Base-by-base conservation (phyloP, 345 rosid genomes). In the Eucalyptus cladocalyx region DNA sequence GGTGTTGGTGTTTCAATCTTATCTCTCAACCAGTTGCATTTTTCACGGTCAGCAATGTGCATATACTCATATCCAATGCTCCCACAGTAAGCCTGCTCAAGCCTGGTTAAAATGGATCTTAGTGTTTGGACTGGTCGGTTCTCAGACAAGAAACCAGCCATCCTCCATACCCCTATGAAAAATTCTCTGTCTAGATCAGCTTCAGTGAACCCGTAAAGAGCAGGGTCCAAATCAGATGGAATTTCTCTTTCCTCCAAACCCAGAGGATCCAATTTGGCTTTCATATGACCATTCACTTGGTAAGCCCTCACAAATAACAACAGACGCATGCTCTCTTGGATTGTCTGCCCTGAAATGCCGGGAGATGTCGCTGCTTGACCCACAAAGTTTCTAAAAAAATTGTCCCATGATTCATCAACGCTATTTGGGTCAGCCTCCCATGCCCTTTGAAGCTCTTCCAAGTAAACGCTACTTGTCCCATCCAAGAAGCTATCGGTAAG, bases 71-170 rank as follows among this genome's bases (percentile, higher is more conserved):
- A 87, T 26, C 91, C 91, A 30, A 90, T 90, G 89, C 89, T 90
- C 62, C 91, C 91, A 87, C 91, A 90, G 87, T 90, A 90, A 62
- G 89, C 91, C 81, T 90, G 91, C 87, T 90, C 91, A 60, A 90
- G 91, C 51, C 91, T 87, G 60, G 89, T 87, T 26, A 90, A 37
- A 45, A 90, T 90, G 54, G 91, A 90, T 30, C 91, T 47, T 87
- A 90, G 45, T 16, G 89, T 90, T 87, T 90, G 91, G 87, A 90
- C 76, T 45, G 91, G 91, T 32, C 91, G 86, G 87, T 90, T 87
- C 87, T 90, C 89, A 28, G 91, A 90, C 48, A 90, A 83, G 85
- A 90, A 90, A 50, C 91, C 91, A 60, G 87, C 80, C 91, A 90
- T 90, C 87, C 87, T 87, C 91, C 91, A 90, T 60, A 90, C 91